Evolutionary conservation across 768 basidiomycete species (phyloP).

Genomic region (Sporobolomyces roseus): DNA sequence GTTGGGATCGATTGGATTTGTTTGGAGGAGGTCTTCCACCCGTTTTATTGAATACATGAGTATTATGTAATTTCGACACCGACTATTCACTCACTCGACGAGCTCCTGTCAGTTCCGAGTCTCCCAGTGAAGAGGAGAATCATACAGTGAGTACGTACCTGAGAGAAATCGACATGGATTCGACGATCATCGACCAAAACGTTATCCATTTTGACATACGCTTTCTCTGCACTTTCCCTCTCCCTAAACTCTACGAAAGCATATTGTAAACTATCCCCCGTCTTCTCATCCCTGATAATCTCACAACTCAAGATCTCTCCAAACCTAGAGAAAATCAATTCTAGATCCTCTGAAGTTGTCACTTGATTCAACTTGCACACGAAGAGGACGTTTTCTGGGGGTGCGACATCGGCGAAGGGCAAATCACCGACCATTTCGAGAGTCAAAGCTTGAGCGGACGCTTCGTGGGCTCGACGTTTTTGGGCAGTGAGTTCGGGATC

Average conservation of each 20-base stretch:
- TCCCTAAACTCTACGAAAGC: slow-evolving; percentile 98
- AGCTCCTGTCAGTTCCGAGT: slow-evolving; percentile 1
- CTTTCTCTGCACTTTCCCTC: slow-evolving; percentile 89
- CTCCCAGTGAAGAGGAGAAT: not conserved
- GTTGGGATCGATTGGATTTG: slow-evolving; percentile 49
- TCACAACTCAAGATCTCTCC: slow-evolving; percentile 96
- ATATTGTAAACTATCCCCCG: slow-evolving; percentile 94
- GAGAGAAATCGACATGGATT: slow-evolving; percentile 98
- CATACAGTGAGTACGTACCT: slow-evolving; percentile 32
- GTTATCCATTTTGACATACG: slow-evolving; percentile 99
- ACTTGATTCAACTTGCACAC: slow-evolving; percentile 98
- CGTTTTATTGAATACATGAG: slow-evolving; percentile 57
- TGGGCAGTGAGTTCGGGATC: slow-evolving; percentile 83
- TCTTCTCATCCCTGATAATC: slow-evolving; percentile 90
- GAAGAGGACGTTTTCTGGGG: slow-evolving; percentile 96
- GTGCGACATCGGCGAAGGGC: slow-evolving; percentile 94
- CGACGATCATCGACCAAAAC: slow-evolving; percentile 94
- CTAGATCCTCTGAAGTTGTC: slow-evolving; percentile 90
- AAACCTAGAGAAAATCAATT: slow-evolving; percentile 94
- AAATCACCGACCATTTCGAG: slow-evolving; percentile 99
- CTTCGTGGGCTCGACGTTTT: slow-evolving; percentile 76
- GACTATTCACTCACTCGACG: slow-evolving; percentile 62
- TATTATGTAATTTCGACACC: slow-evolving; percentile 75
- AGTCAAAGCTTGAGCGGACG: slow-evolving; percentile 86
- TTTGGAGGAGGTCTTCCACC: slow-evolving; percentile 54